Evolutionary conservation across 306 rosid genomes (phyloP), one percentile per base, ranked within the genome.

Genomic region (Phaseolus lunatus): DNA sequence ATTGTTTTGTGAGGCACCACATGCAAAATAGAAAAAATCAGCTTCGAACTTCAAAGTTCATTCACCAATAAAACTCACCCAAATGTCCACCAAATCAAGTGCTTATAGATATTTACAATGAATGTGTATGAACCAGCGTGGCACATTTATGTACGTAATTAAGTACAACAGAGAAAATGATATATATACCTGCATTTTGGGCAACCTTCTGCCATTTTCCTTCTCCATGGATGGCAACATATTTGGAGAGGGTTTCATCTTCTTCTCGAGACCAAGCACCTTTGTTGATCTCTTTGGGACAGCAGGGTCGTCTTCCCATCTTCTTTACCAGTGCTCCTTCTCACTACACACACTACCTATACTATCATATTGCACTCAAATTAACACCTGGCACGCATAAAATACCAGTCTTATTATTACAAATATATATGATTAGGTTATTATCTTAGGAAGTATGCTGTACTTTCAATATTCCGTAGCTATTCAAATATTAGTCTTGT

Each of bases 151-250:
- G 11, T n/a, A 20, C 20, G 14, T 15, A 59, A 26, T 1, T 4
- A 27, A 5, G 5, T 23, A 24, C 3, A 56, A 23, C 29, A 63
- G 69, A 63, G n/a, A 39, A 63, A 50, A 73, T 9, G 68, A 26
- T 1, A 3, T 3, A n/a, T 3, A 9, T 19, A 78, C 87, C 87
- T 37, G 87, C 76, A 75, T 80, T 80, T 63, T 44, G 84, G 1
- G 87, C 84, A 76, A 84, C 82, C 70, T 78, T 78, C 5, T 73
- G 86, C 86, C 86, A 83, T 69, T 79, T 81, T 13, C 87, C 82
- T 85, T 67, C 77, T 16, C 86, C 86, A 79, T 83, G 75, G 22
- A 49, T 68, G 43, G 50, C 24, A 52, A 83, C 80, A 83, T 83
- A 83, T 50, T 75, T 79, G 49, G 84, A 74, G 49, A 83, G 86